These are phyloP conservation scores for Tricholoma hemisulphureum DNA, from an alignment of 768 basidiomycete genomes.

Conservation along the genomic window DNA sequence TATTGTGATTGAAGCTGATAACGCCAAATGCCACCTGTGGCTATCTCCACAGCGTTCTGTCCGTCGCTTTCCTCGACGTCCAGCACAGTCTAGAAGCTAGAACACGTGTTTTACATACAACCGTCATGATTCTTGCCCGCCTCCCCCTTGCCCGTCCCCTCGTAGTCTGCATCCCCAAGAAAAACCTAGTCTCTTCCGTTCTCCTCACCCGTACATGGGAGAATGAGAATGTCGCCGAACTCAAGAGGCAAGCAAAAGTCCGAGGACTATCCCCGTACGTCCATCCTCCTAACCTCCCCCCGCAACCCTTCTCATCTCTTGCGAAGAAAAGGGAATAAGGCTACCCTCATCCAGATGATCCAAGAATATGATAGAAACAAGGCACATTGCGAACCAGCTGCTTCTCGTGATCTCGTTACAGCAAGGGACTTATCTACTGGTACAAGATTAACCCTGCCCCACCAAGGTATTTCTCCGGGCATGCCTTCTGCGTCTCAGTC, in stretches of 20 bases:
- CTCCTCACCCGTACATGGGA: constrained; percentile 59
- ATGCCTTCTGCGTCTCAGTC: constrained; percentile 38
- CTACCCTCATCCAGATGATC: constrained; percentile 52
- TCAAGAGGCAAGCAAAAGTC: constrained; percentile 52
- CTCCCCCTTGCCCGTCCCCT: constrained; percentile 6
- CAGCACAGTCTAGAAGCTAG: not conserved
- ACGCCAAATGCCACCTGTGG: not conserved
- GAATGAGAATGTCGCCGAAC: constrained; percentile 45
- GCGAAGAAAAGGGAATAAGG: constrained; percentile 58
- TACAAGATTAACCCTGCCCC: constrained; percentile 20
- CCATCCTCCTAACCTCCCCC: constrained; percentile 18
- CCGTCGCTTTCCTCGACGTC: not conserved
- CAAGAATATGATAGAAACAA: constrained; percentile 45
- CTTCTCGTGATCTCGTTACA: constrained; percentile 19
- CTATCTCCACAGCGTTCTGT: too few species aligned
- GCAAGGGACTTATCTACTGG: constrained; percentile 27
- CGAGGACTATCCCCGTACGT: constrained; percentile 59
- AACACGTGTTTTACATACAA: not conserved
- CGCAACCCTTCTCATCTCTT: constrained; percentile 1
- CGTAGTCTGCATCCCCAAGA: constrained; percentile 15
- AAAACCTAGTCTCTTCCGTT: constrained; percentile 51
- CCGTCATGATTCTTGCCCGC: not conserved
- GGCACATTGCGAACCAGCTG: constrained; percentile 16
- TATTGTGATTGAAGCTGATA: not conserved
- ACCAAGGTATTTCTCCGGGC: constrained; percentile 39